Evolutionary conservation across 2,329 filamentous ascomycete genomes (phyloP).

Genomic region (Lecanicillium sp.): DNA sequence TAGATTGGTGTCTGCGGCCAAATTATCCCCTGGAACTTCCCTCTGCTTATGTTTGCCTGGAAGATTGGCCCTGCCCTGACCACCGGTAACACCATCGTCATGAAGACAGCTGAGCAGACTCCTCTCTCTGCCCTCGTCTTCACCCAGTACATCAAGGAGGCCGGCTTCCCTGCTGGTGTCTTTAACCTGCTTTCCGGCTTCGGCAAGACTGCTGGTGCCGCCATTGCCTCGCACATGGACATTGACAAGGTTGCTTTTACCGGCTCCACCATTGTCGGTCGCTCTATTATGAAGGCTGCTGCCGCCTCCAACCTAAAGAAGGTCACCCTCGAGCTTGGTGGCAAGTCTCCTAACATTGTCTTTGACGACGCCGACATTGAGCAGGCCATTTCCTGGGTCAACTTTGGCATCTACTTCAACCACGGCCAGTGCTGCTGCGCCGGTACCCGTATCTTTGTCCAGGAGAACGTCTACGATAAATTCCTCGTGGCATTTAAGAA

Average conservation of each 20-base stretch:
- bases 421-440: constrained; percentile 61
- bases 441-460: constrained; percentile 73
- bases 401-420: constrained; percentile 57
- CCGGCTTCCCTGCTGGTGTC: constrained; percentile 68
- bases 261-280: constrained; percentile 63
- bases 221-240: constrained; percentile 63
- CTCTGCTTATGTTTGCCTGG: constrained; percentile 69
- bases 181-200: constrained; percentile 69
- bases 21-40: constrained; percentile 84
- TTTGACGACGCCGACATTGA: constrained; percentile 69
- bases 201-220: constrained; percentile 67
- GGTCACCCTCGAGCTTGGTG: constrained; percentile 69
- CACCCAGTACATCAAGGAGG: constrained; percentile 58
- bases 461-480: constrained; percentile 77
- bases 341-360: constrained; percentile 71
- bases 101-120: constrained; percentile 70
- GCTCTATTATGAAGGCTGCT: constrained; percentile 69
- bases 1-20: constrained; percentile 64
- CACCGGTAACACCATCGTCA: constrained; percentile 60
- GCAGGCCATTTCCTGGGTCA: constrained; percentile 67
- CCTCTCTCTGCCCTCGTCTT: constrained; percentile 62
- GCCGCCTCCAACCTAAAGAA: constrained; percentile 68
- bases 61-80: constrained; percentile 69
- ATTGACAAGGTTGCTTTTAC: constrained; percentile 76
- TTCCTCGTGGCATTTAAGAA: constrained; percentile 71